Conservation (phyloP, 495 filamentous ascomycete genomes). For the Aspergillus ostianus region DNA sequence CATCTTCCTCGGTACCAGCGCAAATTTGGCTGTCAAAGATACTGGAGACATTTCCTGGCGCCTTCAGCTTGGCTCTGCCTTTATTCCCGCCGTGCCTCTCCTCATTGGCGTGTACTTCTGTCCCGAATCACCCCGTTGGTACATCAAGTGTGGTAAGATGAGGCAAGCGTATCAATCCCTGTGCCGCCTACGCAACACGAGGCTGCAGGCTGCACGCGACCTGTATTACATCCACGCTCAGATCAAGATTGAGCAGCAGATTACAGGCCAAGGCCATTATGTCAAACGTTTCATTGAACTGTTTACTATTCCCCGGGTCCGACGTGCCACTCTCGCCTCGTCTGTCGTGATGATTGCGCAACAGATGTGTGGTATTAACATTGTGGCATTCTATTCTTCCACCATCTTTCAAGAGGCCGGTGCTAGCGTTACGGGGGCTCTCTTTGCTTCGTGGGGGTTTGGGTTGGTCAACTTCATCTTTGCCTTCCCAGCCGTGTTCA, state of each 20-base stretch:
- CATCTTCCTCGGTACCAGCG: conserved; percentile 67
- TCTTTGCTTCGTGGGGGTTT: conserved; percentile 75
- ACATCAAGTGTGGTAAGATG: conserved; percentile 58
- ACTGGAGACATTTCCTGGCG: conserved; percentile 64
- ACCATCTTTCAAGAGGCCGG: conserved; percentile 70
- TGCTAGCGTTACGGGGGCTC: conserved; percentile 52
- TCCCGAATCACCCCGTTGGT: conserved; percentile 70
- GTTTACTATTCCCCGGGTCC: conserved; percentile 66
- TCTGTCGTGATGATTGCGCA: conserved; percentile 71
- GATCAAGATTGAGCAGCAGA: conserved; percentile 49
- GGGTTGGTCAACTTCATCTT: conserved; percentile 83
- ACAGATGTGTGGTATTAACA: conserved; percentile 79
- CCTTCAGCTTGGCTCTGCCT: conserved; percentile 75
- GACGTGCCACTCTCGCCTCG: conserved; percentile 64
- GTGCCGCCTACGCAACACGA: conserved; percentile 56
- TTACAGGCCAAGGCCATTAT: conserved; percentile 51
- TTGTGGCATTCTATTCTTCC: conserved; percentile 83
- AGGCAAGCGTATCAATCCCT: conserved; percentile 59
- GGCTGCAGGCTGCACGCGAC: conserved; percentile 62
- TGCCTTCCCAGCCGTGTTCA: conserved; percentile 77
- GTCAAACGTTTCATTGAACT: conserved; percentile 58
- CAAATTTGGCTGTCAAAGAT: conserved; percentile 66
- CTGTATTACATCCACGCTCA: conserved; percentile 66
- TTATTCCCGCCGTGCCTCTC: conserved; percentile 69
- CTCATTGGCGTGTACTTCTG: conserved; percentile 62